Evolutionary conservation across 2,329 filamentous ascomycete species (phyloP).

Genomic region (Fusarium sp.): DNA sequence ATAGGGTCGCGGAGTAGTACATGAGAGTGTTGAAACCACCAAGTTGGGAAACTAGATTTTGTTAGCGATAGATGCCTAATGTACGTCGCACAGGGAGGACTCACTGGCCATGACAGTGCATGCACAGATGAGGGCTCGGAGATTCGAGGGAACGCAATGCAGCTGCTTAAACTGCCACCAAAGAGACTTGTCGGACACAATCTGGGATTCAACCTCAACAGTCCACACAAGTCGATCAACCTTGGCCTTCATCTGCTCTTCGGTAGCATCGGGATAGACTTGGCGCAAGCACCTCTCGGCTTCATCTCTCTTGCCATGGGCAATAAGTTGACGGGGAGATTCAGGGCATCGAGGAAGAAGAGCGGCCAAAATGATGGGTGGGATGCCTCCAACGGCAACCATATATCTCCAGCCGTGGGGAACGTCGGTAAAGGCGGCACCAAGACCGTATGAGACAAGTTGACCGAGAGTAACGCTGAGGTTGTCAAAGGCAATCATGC

Average conservation of each 20-base stretch:
- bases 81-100: rapidly evolving
- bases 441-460: constrained; percentile 55
- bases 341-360: constrained; percentile 61
- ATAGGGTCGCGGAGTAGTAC: constrained; percentile 62
- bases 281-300: constrained; percentile 52
- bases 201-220: constrained; percentile 37
- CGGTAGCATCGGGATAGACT: constrained; percentile 56
- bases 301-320: constrained; percentile 53
- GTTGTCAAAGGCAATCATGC: constrained; percentile 62
- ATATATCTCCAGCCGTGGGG: constrained; percentile 61
- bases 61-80: neutral
- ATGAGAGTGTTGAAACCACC: constrained; percentile 63
- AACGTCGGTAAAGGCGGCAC: constrained; percentile 55
- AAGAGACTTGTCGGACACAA: constrained; percentile 52
- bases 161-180: constrained; percentile 58
- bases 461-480: constrained; percentile 57
- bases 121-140: constrained; percentile 57
- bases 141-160: constrained; percentile 54
- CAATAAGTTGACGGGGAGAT: constrained; percentile 59
- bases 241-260: constrained; percentile 57
- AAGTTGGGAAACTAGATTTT: constrained; percentile 55
- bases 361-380: constrained; percentile 56
- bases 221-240: constrained; percentile 51
- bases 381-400: constrained; percentile 59
- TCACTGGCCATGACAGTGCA: constrained; percentile 60